A percentile compares a stretch with the other conserved stretches of the same genome.
These are phyloP conservation scores for Apophysomyces variabilis DNA, from an alignment of 371 early-diverging fungal species.

Conservation along the genomic window DNA sequence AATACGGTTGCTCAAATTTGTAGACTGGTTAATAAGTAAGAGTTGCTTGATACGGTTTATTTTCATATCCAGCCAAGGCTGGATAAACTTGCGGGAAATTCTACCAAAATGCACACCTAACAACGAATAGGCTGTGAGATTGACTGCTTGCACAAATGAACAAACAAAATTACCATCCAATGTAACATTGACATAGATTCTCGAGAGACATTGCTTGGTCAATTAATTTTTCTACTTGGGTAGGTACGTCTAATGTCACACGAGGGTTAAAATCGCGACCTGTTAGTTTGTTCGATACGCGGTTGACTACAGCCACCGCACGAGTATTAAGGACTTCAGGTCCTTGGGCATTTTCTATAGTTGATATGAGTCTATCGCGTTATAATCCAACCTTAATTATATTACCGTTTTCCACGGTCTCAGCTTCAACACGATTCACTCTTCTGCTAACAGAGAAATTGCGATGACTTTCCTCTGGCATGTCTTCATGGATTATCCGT, in stretches of 20 bases:
- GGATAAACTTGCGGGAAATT: neutral
- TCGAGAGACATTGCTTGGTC: constrained; percentile 93
- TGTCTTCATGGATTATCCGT: constrained; percentile 38
- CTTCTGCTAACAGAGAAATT: constrained; percentile 55
- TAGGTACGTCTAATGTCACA: constrained; percentile 79
- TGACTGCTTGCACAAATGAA: neutral
- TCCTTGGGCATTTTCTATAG: constrained; percentile 48
- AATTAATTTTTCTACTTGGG: constrained; percentile 94
- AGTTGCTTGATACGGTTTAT: neutral
- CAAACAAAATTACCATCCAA: constrained; percentile 89
- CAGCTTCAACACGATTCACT: constrained; percentile 51
- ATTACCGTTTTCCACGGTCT: constrained; percentile 56
- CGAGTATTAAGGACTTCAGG: constrained; percentile 58
- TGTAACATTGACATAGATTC: constrained; percentile 95
- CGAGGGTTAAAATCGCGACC: constrained; percentile 93
- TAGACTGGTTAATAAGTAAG: too few species aligned
- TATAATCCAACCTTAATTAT: neutral
- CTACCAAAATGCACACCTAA: constrained; percentile 32
- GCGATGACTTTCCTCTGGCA: constrained; percentile 48
- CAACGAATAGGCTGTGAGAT: neutral
- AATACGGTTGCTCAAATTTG: too few species aligned
- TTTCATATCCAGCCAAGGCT: neutral
- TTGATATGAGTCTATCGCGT: neutral
- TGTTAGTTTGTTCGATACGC: constrained; percentile 81
- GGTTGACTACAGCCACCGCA: constrained; percentile 64